phyloP scores from a whole-genome alignment of 2,329 filamentous ascomycete species.

The Didymosphaeria variabile region DNA sequence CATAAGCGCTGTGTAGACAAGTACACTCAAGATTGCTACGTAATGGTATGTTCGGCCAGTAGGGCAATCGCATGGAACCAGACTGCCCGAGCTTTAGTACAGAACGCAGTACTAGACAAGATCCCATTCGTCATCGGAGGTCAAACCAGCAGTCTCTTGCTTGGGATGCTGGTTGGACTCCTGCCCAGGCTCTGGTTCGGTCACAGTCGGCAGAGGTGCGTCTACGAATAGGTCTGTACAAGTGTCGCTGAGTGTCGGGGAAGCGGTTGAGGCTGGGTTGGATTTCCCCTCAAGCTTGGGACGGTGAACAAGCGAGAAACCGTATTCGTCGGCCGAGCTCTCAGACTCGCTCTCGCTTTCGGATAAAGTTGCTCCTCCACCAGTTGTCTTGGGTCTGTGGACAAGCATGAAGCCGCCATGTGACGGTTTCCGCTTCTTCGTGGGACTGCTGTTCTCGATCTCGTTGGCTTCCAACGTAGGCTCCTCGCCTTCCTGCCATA shows the following conservation, averaged over 20 bases:
- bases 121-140: conserved; percentile 12
- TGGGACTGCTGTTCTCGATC: background rate
- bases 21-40: background rate
- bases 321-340: conserved; percentile 33
- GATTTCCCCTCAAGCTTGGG: conserved; percentile 19
- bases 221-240: conserved; percentile 25
- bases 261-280: background rate
- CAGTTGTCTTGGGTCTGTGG: conserved; percentile 19
- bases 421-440: conserved; percentile 9
- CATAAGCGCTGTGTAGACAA: background rate
- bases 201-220: background rate
- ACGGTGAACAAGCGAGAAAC: conserved; percentile 33
- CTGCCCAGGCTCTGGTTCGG: background rate
- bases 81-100: background rate
- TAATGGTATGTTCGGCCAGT: background rate
- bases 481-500: conserved; percentile 18
- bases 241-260: conserved; percentile 15
- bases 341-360: conserved; percentile 24
- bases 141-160: background rate
- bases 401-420: conserved; percentile 21
- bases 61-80: background rate
- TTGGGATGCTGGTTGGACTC: background rate
- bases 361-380: conserved; percentile 1
- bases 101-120: background rate
- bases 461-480: background rate